Base-by-base conservation (phyloP, 768 basidiomycete genomes). In the Lactarius hatsudake region DNA sequence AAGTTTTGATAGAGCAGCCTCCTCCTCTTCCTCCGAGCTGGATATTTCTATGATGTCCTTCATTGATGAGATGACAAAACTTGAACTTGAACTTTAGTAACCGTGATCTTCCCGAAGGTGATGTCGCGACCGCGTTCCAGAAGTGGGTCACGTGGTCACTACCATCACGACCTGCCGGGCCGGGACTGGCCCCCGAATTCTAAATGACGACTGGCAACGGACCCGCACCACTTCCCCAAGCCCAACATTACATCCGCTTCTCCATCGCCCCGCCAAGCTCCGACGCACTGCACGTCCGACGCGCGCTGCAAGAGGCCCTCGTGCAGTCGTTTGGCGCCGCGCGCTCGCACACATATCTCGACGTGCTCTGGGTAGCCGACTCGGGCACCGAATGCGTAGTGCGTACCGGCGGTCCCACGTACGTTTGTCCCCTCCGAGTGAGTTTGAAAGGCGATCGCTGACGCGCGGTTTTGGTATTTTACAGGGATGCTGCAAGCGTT, bases 241-340 rank as follows among this genome's bases (percentile, higher is more conserved):
- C 74, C 8, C 72, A 80, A 64, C 82, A 84, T 67, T 86, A 85
- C 71, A 75, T 86, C 61, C 81, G 79, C 30, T 76, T 86, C 62
- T 71, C 79, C 5, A 68, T 85, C 34, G 70, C 73, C 0, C 83
- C 83, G 0, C 68, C 79, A 0, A 75, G 72, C 23, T 28, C 73
- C 28, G 84, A 86, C 32, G 76, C 74, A 20, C 76, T 88, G 8
- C 75, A 75, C 53, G 71, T 89, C 32, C 77, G 87, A 23, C 87
- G 85, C 74, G 65, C 79, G 2, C 73, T 90, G 26, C 85, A 87
- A 71, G 83, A 87, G 34, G 79, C 83, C 0, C 76, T 90, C 48
- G 62, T 77, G 9, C 83, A 85, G 71, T 77, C 80, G 10, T 87
- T 88, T 69, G 88, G 89, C 3, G 66, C 81, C 48, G 83, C 84